Evolutionary conservation across 352 stramenopile species (phyloP).

Genomic region (Globisporangium megalacanthum): DNA sequence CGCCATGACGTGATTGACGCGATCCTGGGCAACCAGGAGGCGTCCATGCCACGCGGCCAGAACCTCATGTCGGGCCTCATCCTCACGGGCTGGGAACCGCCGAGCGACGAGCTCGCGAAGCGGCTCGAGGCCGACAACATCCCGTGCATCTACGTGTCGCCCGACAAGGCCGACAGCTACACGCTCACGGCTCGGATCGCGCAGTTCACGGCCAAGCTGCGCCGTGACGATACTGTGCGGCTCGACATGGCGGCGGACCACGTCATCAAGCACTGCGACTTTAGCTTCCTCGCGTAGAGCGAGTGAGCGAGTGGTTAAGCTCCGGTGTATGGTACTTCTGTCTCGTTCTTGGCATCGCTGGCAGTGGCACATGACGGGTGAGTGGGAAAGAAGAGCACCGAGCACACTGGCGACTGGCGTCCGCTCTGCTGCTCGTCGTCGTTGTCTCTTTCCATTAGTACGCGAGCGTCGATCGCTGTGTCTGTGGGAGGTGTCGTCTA

Average conservation of each 20-base stretch:
- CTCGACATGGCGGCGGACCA: constrained; percentile 78
- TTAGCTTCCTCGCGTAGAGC: constrained; percentile 51
- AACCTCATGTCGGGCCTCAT: constrained; percentile 78
- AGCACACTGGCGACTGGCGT: no score
- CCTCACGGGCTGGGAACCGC: constrained; percentile 78
- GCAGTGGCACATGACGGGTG: no score
- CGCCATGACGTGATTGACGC: constrained; percentile 80
- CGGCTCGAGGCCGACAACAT: constrained; percentile 80
- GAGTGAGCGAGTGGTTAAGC: no score
- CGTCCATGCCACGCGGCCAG: constrained; percentile 51
- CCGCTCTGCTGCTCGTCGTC: no score
- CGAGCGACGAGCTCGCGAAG: constrained; percentile 53
- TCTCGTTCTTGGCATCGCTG: no score
- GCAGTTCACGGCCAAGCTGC: constrained; percentile 80
- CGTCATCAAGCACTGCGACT: constrained; percentile 79
- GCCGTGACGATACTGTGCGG: constrained; percentile 62
- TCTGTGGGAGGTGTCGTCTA: no score
- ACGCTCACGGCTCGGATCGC: constrained; percentile 75
- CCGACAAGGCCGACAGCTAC: constrained; percentile 83
- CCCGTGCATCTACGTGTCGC: constrained; percentile 84
- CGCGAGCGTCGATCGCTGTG: no score
- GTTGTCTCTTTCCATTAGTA: no score
- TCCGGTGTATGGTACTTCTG: no score
- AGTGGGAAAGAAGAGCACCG: no score
- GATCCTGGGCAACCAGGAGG: constrained; percentile 80